A percentile compares a stretch with the other conserved stretches of the same genome.
These are phyloP conservation scores for Colletotrichum viniferum DNA, from an alignment of 2,329 filamentous ascomycete species.

Conservation along the genomic window DNA sequence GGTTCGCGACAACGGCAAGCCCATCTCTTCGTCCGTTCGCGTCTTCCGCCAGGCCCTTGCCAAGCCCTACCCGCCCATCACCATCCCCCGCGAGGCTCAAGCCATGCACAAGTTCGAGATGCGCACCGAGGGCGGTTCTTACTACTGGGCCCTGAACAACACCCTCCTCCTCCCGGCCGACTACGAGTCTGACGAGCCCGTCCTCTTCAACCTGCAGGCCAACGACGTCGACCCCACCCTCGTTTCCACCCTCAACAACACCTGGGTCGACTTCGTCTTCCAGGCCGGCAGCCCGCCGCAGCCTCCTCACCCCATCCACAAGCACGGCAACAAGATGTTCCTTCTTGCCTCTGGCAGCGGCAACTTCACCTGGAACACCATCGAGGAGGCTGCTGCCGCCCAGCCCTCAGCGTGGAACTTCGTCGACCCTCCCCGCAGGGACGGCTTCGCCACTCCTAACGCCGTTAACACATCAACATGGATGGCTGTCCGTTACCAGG, in stretches of 20 bases:
- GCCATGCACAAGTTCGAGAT: conserved; percentile 49
- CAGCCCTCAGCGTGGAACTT: conserved; percentile 61
- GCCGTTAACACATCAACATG: conserved; percentile 38
- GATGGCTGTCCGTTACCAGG: conserved; percentile 58
- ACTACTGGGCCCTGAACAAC: conserved; percentile 58
- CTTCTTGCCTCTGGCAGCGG: conserved; percentile 57
- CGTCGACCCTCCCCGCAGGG: conserved; percentile 56
- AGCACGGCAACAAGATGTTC: conserved; percentile 66
- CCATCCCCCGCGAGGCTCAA: conserved; percentile 46
- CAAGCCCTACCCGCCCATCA: conserved; percentile 51
- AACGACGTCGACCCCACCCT: conserved; percentile 45
- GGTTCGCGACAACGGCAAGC: conserved; percentile 54
- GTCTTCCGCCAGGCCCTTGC: conserved; percentile 48
- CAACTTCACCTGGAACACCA: conserved; percentile 54
- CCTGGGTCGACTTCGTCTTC: conserved; percentile 63
- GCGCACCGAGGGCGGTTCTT: conserved; percentile 44
- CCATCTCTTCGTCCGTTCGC: conserved; percentile 41
- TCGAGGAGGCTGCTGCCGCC: conserved; percentile 54
- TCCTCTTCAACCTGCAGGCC: conserved; percentile 49
- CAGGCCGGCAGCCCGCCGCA: conserved; percentile 47
- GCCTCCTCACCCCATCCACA: conserved; percentile 66
- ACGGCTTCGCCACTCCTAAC: conserved; percentile 47
- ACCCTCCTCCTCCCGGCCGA: conserved; percentile 43
- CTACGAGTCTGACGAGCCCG: conserved; percentile 41
- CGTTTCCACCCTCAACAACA: conserved; percentile 47